These are phyloP conservation scores for Tricholomella constricta DNA, from an alignment of 768 basidiomycete genomes.

Conservation along the genomic window DNA sequence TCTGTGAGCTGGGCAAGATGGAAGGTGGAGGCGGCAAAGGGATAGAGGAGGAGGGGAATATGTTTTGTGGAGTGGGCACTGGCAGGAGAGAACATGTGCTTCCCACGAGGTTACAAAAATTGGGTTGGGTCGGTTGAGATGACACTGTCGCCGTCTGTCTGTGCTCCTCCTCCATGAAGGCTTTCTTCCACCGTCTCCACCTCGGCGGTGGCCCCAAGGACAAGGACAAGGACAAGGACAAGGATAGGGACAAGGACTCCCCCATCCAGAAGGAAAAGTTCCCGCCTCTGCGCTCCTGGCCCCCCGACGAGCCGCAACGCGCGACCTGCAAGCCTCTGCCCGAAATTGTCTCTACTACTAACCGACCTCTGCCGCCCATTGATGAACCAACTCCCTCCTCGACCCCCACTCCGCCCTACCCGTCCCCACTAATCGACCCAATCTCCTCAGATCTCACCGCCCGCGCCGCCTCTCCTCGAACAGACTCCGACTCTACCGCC, in stretches of 20 bases:
- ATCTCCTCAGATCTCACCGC: slow-evolving; percentile 24
- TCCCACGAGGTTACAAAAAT: slow-evolving; percentile 27
- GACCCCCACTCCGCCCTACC: slow-evolving; percentile 29
- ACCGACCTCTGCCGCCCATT: slow-evolving; percentile 32
- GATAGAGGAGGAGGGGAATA: slow-evolving; percentile 45
- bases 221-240: slow-evolving; percentile 51
- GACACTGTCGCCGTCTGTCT: slow-evolving; percentile 2
- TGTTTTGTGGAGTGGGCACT: slow-evolving; percentile 74
- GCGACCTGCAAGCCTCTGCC: slow-evolving; percentile 63
- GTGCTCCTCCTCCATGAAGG: slow-evolving; percentile 61
- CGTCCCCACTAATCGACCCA: slow-evolving; percentile 24
- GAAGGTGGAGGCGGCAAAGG: slow-evolving; percentile 41
- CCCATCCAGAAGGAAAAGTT: slow-evolving; percentile 59
- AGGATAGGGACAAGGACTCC: slow-evolving; percentile 61
- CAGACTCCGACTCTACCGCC: slow-evolving; percentile 24
- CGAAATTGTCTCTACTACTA: slow-evolving; percentile 49
- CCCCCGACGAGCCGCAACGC: slow-evolving; percentile 46
- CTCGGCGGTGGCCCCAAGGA: slow-evolving; percentile 64
- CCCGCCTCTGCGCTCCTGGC: slow-evolving; percentile 71
- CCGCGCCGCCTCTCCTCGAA: slow-evolving; percentile 12
- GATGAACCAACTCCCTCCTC: slow-evolving; percentile 29
- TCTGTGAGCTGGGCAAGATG: slow-evolving; percentile 58
- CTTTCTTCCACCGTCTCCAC: slow-evolving; percentile 78
- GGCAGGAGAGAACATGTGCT: slow-evolving; percentile 45
- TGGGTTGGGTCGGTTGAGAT: slow-evolving; percentile 28